Base-by-base conservation (phyloP, 2,329 filamentous ascomycete species). In the Pseudogymnoascus sp. region DNA sequence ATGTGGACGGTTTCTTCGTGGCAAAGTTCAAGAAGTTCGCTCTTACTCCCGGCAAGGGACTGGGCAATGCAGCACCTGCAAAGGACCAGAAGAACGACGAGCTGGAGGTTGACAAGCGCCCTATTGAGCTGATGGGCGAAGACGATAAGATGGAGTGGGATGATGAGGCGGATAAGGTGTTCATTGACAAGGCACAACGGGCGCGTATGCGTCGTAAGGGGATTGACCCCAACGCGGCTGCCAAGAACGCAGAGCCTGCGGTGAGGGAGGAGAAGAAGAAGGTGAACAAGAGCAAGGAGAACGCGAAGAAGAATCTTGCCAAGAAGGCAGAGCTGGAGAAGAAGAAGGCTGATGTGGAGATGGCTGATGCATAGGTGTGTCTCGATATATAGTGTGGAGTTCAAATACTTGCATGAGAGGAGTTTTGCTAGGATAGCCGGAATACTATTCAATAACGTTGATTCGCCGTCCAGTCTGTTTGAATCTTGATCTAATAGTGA, bases 1-100 rank as follows among this genome's bases (percentile, higher is more conserved):
- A 97, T 77, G 92, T 99, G 35, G 94, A 97, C 74, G 94, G 94
- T 66, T 99, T 99, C 85, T 99, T 92, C 73, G 94, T 99, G 64
- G 90, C 92, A 71, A 99, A 99, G 76, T 89, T 99, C 77, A 92
- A 96, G 76, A 99, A 99, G 82, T 84, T 84, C 13, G 93, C 85
- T 0, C 88, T 90, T 2, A 90, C 89, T 40, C 87, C 89, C 1
- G 76, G 80, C 62, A 84, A 17, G 67, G 57, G 57, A 2, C 57
- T 59, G 13, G 57, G 57, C 4, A 70, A 62, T 66, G 68, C 68
- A 2, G 68, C 65, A 33, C 70, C 66, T 36, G 66, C 66, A 8
- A 68, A 63, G 36, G 64, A 65, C 11, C 70, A 67, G n/a, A 73
- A 79, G 36, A 71, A 77, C 37, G 76, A 78, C 57, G 79, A 81